phyloP scores from a whole-genome alignment of 139 green algal species.

The Pedinophyceae sp. region DNA sequence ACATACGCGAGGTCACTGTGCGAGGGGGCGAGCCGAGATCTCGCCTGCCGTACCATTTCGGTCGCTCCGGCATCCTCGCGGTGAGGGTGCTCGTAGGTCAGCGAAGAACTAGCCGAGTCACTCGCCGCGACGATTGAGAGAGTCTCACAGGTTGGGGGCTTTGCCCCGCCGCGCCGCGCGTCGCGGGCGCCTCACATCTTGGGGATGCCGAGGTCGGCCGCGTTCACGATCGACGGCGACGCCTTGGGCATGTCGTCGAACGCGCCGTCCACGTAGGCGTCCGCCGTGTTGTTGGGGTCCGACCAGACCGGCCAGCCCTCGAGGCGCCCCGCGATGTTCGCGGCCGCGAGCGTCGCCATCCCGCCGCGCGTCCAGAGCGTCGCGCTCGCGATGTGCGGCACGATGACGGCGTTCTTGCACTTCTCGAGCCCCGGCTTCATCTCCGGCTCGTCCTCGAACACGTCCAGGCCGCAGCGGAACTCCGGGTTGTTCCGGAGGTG shows the following conservation, averaged over 20 bases:
- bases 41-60: too few species aligned
- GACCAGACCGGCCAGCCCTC: conserved; percentile 45
- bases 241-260: conserved; percentile 52
- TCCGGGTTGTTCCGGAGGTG: conserved; percentile 85
- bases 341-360: conserved; percentile 85
- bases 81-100: too few species aligned
- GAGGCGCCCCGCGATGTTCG: conserved; percentile 72
- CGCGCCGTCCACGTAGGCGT: conserved; percentile 72
- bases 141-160: too few species aligned
- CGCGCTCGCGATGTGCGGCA: conserved; percentile 95
- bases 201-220: conserved; percentile 59
- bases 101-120: too few species aligned
- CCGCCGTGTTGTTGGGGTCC: conserved; percentile 26
- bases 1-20: too few species aligned
- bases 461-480: conserved; percentile 65
- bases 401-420: conserved; percentile 83
- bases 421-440: conserved; percentile 86
- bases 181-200: background rate
- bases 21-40: too few species aligned
- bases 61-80: too few species aligned
- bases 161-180: too few species aligned
- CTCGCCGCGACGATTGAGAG: too few species aligned
- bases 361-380: conserved; percentile 75
- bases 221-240: conserved; percentile 86
- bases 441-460: conserved; percentile 94